Evolutionary conservation across 768 basidiomycete species (phyloP), one percentile per base, ranked within the genome.

Genomic region (Hydnum rufescens): DNA sequence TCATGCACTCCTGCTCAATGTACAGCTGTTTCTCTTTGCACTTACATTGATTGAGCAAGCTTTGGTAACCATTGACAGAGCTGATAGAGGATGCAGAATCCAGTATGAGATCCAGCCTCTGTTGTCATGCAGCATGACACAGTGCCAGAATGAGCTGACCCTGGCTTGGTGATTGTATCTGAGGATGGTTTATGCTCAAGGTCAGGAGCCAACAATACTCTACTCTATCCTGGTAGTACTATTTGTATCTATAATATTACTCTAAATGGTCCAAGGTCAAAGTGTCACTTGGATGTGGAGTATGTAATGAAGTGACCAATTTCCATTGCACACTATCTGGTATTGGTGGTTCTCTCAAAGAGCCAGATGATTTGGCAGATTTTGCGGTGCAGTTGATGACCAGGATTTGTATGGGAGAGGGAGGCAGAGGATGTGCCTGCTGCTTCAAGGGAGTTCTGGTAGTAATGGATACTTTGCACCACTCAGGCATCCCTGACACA

Each of bases 11-110:
- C 36, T 70, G 61, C 49, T 71, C 69, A 29, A 66, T 54, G 32
- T 64, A 65, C n/a, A 76, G 62, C 53, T 71, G 68, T 65, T 75
- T 75, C 64, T 82, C 72, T 65, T 77, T 67, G 65, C 73, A 55
- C 74, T 82, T 74, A 22, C 42, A 47, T 5, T 52, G 29, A 13
- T 55, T 56, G 22, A 54, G 13, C 25, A 26, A 8, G 44, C 44
- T 47, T 6, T 8, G 16, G 23, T 16, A 47, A 26, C 8, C 6
- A 16, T 16, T 47, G 13, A 13, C 26, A 28, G 13, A 8, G 6
- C 13, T 13, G 16, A 50, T 25, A 13, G 26, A 28, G 8, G 13
- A 16, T 28, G 44, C 13, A 28, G 13, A 13, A 25, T 13, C 13
- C 13, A 52, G 36, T 22, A 55, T 13, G 13, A 4, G 18, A 39